phyloP scores from a whole-genome alignment of 495 filamentous ascomycete species.

The Barbatosphaeria neglecta region DNA sequence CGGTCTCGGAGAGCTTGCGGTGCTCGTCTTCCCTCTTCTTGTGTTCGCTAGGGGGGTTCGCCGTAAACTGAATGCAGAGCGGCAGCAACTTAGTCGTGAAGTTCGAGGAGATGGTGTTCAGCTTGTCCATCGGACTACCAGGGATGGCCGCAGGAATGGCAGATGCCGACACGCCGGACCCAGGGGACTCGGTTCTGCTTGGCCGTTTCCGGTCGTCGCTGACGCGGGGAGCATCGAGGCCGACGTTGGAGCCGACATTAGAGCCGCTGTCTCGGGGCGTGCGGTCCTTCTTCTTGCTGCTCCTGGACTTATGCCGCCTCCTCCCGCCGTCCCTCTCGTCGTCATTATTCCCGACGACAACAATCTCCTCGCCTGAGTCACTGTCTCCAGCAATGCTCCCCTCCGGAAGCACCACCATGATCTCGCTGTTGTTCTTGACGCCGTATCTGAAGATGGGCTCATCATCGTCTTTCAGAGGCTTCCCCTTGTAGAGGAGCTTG shows the following conservation, averaged over 20 bases:
- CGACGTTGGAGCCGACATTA: slow-evolving; percentile 21
- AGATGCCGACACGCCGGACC: slow-evolving; percentile 1
- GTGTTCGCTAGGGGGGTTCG: slow-evolving; percentile 53
- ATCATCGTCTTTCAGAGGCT: slow-evolving; percentile 54
- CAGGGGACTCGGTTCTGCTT: slow-evolving; percentile 2
- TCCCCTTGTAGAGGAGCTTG: slow-evolving; percentile 75
- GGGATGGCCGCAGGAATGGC: slow-evolving; percentile 19
- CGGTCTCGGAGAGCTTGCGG: slow-evolving; percentile 68
- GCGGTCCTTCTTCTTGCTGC: slow-evolving; percentile 13
- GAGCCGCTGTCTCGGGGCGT: slow-evolving; percentile 26
- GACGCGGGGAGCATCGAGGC: slow-evolving; percentile 12
- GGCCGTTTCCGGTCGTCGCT: slow-evolving; percentile 5
- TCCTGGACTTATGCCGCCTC: slow-evolving; percentile 12
- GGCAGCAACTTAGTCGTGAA: slow-evolving; percentile 59
- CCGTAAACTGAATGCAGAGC: slow-evolving; percentile 50
- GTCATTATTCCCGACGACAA: slow-evolving; percentile 18
- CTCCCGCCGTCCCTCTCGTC: slow-evolving; percentile 2
- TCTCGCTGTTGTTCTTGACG: slow-evolving; percentile 68
- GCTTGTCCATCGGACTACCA: slow-evolving; percentile 50
- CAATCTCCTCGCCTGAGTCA: slow-evolving; percentile 39
- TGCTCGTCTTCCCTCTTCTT: slow-evolving; percentile 68
- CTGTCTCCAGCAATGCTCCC: slow-evolving; percentile 35
- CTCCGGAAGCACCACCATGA: slow-evolving; percentile 44
- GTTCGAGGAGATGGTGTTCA: slow-evolving; percentile 55
- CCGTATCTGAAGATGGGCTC: slow-evolving; percentile 60